Evolutionary conservation across 805 yeast species (phyloP).

Genomic region (Starmerella gropengiesseri): DNA sequence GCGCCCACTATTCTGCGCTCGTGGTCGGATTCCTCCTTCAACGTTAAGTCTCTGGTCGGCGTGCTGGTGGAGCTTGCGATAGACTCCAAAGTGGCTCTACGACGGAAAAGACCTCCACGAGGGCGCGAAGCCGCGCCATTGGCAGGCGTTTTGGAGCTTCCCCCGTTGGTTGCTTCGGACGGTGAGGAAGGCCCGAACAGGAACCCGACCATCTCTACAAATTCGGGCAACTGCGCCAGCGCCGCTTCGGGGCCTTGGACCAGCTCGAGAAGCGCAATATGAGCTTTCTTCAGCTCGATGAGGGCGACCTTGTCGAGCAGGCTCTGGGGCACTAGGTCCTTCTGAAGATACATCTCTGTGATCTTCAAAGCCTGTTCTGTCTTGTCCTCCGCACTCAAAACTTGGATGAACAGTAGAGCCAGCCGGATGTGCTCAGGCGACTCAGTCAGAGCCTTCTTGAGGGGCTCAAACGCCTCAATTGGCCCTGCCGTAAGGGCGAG

Average conservation of each 20-base stretch:
- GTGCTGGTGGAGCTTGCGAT: conserved; percentile 12
- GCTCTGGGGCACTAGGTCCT: conserved; percentile 27
- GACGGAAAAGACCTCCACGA: conserved; percentile 12
- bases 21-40: background rate
- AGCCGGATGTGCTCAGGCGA: conserved; percentile 48
- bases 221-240: conserved; percentile 52
- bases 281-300: conserved; percentile 60
- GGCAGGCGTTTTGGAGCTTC: background rate
- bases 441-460: conserved; percentile 21
- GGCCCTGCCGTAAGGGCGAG: conserved; percentile 23
- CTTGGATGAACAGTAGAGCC: conserved; percentile 56
- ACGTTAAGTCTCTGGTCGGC: conserved; percentile 33
- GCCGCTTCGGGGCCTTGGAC: conserved; percentile 48
- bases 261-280: conserved; percentile 56
- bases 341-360: conserved; percentile 41
- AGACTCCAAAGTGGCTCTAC: conserved; percentile 2
- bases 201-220: conserved; percentile 47
- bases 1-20: conserved; percentile 10
- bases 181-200: conserved; percentile 31
- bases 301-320: conserved; percentile 39
- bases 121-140: background rate
- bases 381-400: conserved; percentile 53
- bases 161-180: background rate
- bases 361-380: conserved; percentile 46
- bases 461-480: conserved; percentile 23